These are phyloP conservation scores for Steccherinum ochraceum DNA, from an alignment of 768 basidiomycete genomes.

Conservation along the genomic window DNA sequence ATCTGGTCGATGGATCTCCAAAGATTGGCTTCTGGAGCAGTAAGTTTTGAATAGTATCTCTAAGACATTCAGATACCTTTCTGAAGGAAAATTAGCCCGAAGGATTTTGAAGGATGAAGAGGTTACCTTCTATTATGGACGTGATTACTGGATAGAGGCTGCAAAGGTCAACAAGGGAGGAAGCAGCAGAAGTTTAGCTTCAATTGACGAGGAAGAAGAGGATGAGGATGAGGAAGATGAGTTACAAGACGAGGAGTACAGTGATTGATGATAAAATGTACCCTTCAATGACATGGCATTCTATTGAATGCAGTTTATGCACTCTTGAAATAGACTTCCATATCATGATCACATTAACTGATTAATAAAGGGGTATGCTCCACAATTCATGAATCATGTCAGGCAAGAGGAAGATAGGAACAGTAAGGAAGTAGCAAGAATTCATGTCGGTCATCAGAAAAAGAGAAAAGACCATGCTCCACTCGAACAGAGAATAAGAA, in stretches of 20 bases:
- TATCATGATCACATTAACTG: background rate
- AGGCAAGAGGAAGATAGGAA: background rate
- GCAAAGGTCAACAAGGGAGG: too few species aligned
- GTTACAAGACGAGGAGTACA: background rate
- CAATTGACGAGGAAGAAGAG: too few species aligned
- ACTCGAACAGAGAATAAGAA: background rate
- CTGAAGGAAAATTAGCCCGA: slow-evolving; percentile 12
- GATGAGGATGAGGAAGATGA: background rate
- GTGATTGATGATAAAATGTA: background rate
- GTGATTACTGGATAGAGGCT: slow-evolving; percentile 15
- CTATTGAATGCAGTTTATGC: too few species aligned
- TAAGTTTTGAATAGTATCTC: too few species aligned
- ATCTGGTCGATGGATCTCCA: slow-evolving; percentile 27
- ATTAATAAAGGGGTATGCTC: background rate
- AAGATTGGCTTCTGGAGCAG: slow-evolving; percentile 32
- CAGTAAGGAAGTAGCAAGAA: background rate
- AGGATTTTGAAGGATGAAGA: slow-evolving; percentile 26
- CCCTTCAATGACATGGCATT: too few species aligned
- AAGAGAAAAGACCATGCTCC: background rate
- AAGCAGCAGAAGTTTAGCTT: too few species aligned
- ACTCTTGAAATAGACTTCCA: too few species aligned
- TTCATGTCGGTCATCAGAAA: background rate
- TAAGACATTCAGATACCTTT: background rate
- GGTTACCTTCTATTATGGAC: slow-evolving; percentile 31
- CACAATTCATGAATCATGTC: background rate